A percentile compares a stretch with the other conserved stretches of the same genome.
These are phyloP conservation scores for Lecanosticta acicola DNA, from an alignment of 2,329 filamentous ascomycete species.

Conservation along the genomic window DNA sequence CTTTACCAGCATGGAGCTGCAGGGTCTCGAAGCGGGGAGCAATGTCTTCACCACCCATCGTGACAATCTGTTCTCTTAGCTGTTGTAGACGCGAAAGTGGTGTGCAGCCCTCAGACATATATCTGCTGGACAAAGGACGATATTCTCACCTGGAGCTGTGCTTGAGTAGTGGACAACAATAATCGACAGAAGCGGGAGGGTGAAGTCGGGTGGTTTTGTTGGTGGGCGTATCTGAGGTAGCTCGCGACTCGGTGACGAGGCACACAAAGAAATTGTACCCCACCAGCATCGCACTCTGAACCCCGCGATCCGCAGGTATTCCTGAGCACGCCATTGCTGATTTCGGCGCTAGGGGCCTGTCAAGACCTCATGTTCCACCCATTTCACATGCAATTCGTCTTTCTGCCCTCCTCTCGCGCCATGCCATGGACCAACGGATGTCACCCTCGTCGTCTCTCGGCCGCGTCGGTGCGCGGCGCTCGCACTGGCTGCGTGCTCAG, in stretches of 20 bases:
- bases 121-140: neutral
- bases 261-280: neutral
- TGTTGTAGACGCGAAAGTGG: slow-evolving; percentile 21
- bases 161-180: neutral
- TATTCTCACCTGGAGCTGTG: neutral
- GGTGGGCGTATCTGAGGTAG: neutral
- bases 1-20: slow-evolving; percentile 45
- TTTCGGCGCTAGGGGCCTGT: neutral
- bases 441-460: neutral
- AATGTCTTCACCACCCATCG: slow-evolving; percentile 34
- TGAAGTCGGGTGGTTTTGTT: slow-evolving; percentile 5
- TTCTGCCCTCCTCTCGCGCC: neutral
- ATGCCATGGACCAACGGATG: slow-evolving; percentile 2
- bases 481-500: neutral
- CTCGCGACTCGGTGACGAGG: too few relatives aligned
- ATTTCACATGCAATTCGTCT: neutral
- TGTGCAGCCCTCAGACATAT: slow-evolving; percentile 9
- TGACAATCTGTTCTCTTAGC: slow-evolving; percentile 24
- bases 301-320: neutral
- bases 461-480: neutral
- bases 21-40: slow-evolving; percentile 47
- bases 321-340: neutral
- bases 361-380: neutral
- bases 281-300: neutral
- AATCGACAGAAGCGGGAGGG: neutral